A percentile compares a stretch with the other conserved stretches of the same genome.
phyloP scores from a whole-genome alignment of 1,284 basidiomycete genomes.

The Moesziomyces sp. region DNA sequence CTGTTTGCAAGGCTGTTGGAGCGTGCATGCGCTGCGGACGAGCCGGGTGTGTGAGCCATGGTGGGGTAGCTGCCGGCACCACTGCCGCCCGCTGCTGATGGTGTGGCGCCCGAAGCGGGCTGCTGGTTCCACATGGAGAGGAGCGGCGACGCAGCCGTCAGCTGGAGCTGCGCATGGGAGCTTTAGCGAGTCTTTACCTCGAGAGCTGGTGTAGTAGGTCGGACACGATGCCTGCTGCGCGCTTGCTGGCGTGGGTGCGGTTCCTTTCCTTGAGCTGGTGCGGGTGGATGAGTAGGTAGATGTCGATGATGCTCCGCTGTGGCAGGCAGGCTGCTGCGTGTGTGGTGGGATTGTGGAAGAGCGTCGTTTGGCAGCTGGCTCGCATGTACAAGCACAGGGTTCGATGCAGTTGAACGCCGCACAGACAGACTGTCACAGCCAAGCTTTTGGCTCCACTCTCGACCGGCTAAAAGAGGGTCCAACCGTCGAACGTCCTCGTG shows the following conservation, averaged over 20 bases:
- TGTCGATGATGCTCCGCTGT: background rate
- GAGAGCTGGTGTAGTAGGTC: too few species aligned
- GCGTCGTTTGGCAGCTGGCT: background rate
- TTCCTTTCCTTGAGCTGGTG: background rate
- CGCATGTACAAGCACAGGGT: background rate
- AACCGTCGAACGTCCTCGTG: background rate
- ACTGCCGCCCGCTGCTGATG: background rate
- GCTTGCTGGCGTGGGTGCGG: background rate
- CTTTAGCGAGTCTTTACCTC: too few species aligned
- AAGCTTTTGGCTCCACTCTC: background rate
- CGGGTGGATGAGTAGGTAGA: background rate
- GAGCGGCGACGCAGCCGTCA: background rate
- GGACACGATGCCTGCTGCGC: too few species aligned
- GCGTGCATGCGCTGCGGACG: constrained; percentile 20
- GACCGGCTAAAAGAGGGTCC: background rate
- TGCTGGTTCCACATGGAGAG: background rate
- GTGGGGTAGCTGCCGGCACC: constrained; percentile 6
- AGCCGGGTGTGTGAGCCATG: constrained; percentile 14
- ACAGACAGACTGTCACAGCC: background rate
- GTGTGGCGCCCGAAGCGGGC: background rate
- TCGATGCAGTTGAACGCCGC: background rate
- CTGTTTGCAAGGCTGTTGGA: constrained; percentile 12
- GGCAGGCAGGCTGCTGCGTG: background rate
- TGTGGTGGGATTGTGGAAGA: too few species aligned
- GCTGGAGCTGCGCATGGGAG: background rate